phyloP scores from a whole-genome alignment of 768 basidiomycete species.

The Serendipita sp. region DNA sequence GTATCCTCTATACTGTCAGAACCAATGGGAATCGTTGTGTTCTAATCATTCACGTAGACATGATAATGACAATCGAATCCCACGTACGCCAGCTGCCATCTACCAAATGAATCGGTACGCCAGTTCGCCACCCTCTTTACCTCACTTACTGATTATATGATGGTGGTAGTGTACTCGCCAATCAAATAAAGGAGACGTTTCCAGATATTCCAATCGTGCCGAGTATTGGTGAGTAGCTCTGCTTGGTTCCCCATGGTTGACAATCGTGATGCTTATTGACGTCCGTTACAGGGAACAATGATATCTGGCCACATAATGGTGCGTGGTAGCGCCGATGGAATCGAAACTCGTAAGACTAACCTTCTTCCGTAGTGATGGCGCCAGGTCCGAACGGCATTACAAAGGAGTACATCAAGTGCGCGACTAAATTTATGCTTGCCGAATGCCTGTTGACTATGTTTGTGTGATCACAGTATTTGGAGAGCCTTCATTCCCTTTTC shows the following conservation, averaged over 20 bases:
- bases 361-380: neutral
- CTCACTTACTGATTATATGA: neutral
- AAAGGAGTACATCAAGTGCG: conserved; percentile 52
- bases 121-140: neutral
- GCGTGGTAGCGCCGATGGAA: too few species aligned
- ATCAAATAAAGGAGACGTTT: conserved; percentile 63
- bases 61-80: conserved; percentile 69
- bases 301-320: conserved; percentile 56
- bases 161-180: conserved; percentile 30
- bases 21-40: too few species aligned
- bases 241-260: too few species aligned
- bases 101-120: conserved; percentile 45
- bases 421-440: conserved; percentile 8
- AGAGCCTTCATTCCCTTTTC: conserved; percentile 62
- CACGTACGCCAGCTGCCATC: conserved; percentile 69
- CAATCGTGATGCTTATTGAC: too few species aligned
- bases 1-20: neutral
- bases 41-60: too few species aligned
- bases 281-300: conserved; percentile 94
- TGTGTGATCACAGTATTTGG: conserved; percentile 47
- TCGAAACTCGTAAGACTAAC: too few species aligned
- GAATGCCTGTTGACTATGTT: neutral
- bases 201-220: conserved; percentile 61
- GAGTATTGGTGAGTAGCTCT: conserved; percentile 54
- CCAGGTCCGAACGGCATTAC: conserved; percentile 55